phyloP scores from a whole-genome alignment of 805 yeast species.

The Candida nitratophila region DNA sequence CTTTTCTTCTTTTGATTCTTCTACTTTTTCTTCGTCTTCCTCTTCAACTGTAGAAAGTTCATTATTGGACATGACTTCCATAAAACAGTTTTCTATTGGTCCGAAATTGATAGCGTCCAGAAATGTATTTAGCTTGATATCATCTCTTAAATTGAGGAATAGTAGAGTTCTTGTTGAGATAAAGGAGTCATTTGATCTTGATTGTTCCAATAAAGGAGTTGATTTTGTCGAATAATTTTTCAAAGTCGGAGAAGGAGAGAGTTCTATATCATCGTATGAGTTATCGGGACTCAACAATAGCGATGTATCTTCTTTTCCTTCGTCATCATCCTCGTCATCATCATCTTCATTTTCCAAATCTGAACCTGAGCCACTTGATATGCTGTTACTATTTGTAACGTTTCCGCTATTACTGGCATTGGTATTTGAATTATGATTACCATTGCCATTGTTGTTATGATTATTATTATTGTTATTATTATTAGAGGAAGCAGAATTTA shows the following conservation, averaged over 20 bases:
- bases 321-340: neutral
- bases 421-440: too few species aligned
- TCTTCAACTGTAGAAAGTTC: neutral
- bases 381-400: too few species aligned
- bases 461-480: too few species aligned
- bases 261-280: neutral
- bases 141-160: constrained; percentile 12
- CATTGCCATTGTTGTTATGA: too few species aligned
- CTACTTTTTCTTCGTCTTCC: neutral
- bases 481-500: too few species aligned
- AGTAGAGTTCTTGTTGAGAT: constrained; percentile 14
- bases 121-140: constrained; percentile 13
- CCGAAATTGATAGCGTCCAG: constrained; percentile 46
- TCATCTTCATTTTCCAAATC: neutral
- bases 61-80: neutral
- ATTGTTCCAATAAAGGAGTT: neutral
- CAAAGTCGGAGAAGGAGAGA: neutral
- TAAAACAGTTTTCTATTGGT: constrained; percentile 51
- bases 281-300: neutral
- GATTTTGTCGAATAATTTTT: neutral
- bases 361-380: too few species aligned
- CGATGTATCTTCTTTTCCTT: neutral
- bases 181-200: neutral
- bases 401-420: neutral
- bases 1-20: neutral